Conservation (phyloP, 1,284 basidiomycete species). For the Pterulicium gracile region DNA sequence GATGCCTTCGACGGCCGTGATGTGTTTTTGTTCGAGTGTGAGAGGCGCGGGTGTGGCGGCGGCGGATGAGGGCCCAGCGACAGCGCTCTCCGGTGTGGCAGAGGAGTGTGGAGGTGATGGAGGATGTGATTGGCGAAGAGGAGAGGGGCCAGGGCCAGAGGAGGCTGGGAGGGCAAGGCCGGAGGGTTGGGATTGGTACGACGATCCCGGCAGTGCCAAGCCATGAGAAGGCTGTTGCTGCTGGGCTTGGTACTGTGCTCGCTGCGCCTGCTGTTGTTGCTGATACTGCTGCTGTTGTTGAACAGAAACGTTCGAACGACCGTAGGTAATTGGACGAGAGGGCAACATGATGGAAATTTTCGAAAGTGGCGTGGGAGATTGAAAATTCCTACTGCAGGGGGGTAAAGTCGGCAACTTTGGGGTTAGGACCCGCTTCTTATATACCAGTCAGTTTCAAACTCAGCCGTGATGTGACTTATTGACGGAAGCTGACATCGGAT, state of each 20-base stretch:
- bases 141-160: constrained; percentile 32
- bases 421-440: background rate
- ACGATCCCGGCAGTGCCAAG: constrained; percentile 33
- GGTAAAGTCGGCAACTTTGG: background rate
- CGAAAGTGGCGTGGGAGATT: constrained; percentile 1
- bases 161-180: constrained; percentile 36
- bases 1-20: constrained; percentile 89
- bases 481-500: no score
- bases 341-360: constrained; percentile 27
- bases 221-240: constrained; percentile 23
- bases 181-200: constrained; percentile 21
- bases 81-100: constrained; percentile 18
- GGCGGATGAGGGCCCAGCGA: constrained; percentile 35
- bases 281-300: constrained; percentile 33
- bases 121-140: constrained; percentile 19
- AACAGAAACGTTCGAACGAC: constrained; percentile 40
- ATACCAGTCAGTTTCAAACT: background rate
- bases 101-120: constrained; percentile 24
- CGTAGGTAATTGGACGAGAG: constrained; percentile 68
- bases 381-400: background rate
- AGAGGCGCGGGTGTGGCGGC: constrained; percentile 58
- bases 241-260: constrained; percentile 21
- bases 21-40: constrained; percentile 81
- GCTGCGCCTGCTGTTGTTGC: constrained; percentile 30
- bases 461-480: no score